These are phyloP conservation scores for Stemphylium vesicarium DNA, from an alignment of 2,329 filamentous ascomycete species.

Conservation along the genomic window DNA sequence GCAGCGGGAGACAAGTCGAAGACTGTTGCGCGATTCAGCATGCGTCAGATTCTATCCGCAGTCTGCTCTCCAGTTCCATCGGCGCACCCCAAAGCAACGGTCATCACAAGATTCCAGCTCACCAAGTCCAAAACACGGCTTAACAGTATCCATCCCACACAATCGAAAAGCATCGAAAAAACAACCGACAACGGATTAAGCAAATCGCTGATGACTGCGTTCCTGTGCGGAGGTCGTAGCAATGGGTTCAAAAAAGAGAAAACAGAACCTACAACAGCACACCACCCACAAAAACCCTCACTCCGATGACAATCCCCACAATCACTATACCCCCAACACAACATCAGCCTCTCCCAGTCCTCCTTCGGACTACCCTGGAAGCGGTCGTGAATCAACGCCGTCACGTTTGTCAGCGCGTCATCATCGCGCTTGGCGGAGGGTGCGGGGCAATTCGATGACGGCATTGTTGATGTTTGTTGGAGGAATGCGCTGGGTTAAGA, in stretches of 20 bases:
- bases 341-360: slow-evolving; percentile 37
- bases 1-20: slow-evolving; percentile 52
- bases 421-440: slow-evolving; percentile 1
- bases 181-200: too few species aligned
- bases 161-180: too few species aligned
- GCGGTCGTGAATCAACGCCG: slow-evolving; percentile 30
- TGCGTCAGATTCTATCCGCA: background rate
- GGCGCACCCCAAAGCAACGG: too few species aligned
- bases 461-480: slow-evolving; percentile 7
- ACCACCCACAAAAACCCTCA: slow-evolving; percentile 52
- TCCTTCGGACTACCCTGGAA: slow-evolving; percentile 39
- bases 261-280: slow-evolving; percentile 47
- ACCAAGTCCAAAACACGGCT: too few species aligned
- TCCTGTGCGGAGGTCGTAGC: too few species aligned
- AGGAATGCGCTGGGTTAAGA: too few species aligned
- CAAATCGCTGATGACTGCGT: too few species aligned
- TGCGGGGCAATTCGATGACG: slow-evolving; percentile 25
- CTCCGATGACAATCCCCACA: slow-evolving; percentile 48
- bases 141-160: too few species aligned
- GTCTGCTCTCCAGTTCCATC: too few species aligned
- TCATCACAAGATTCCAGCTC: background rate
- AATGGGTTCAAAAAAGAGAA: too few species aligned
- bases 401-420: slow-evolving; percentile 25
- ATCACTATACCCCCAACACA: slow-evolving; percentile 45
- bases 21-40: slow-evolving; percentile 34